Evolutionary conservation across 441 rosid genomes (phyloP).

Genomic region (Dalechampia spathulata): DNA sequence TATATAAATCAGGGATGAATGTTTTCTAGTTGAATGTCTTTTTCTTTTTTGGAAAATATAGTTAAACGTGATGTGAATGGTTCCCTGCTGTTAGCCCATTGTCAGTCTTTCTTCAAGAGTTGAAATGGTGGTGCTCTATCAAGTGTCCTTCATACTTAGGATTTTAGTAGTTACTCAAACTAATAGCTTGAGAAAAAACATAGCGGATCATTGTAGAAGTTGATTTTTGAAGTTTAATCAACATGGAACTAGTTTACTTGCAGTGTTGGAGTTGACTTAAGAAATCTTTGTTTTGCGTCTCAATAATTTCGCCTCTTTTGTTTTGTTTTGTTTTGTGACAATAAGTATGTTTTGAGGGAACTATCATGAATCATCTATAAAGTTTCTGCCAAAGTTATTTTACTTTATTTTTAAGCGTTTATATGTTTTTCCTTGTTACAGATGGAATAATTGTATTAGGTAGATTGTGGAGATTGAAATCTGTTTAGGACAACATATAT

Average conservation of each 20-base stretch:
- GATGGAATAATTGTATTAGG: background rate
- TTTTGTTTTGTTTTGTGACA: background rate
- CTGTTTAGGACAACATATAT: background rate
- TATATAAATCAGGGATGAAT: too few species aligned
- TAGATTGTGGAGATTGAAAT: background rate
- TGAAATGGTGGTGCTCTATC: too few species aligned
- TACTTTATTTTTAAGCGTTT: too few species aligned
- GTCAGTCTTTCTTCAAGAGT: too few species aligned
- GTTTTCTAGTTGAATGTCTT: too few species aligned
- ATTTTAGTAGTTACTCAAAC: background rate
- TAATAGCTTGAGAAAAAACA: background rate
- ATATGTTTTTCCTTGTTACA: background rate
- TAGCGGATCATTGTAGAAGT: background rate
- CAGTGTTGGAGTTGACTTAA: background rate
- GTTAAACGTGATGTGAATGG: too few species aligned
- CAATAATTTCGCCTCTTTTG: background rate
- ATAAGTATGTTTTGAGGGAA: background rate
- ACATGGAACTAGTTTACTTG: background rate
- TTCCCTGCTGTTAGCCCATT: too few species aligned
- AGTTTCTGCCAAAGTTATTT: too few species aligned
- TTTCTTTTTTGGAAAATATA: too few species aligned
- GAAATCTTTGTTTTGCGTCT: background rate
- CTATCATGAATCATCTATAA: too few species aligned
- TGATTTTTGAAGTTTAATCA: conserved; percentile 1
- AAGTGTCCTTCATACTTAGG: too few species aligned